phyloP scores from a whole-genome alignment of 2,329 filamentous ascomycete genomes.

The Zymoseptoria passerinii region DNA sequence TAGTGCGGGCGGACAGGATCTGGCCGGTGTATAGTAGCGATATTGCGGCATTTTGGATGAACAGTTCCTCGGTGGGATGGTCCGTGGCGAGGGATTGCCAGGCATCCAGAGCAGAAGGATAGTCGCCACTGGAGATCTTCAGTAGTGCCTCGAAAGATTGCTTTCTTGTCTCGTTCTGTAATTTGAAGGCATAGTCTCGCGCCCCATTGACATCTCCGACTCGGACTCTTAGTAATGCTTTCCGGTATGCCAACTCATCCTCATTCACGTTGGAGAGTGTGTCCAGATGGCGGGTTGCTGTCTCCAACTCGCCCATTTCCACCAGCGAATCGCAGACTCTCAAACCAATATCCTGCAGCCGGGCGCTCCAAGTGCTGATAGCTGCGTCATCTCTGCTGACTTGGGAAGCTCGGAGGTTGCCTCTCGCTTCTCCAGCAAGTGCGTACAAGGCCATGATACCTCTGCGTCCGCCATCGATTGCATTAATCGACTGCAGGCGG shows the following conservation, averaged over 20 bases:
- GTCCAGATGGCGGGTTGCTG: conserved; percentile 64
- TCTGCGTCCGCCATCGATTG: conserved; percentile 71
- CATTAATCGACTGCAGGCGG: conserved; percentile 75
- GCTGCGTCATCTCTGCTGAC: conserved; percentile 48
- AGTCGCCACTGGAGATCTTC: conserved; percentile 70
- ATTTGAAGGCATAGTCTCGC: conserved; percentile 4
- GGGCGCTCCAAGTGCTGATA: conserved; percentile 58
- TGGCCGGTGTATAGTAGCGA: conserved; percentile 73
- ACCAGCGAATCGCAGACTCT: conserved; percentile 58
- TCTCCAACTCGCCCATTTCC: conserved; percentile 81
- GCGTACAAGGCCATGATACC: conserved; percentile 89
- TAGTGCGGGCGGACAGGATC: conserved; percentile 60
- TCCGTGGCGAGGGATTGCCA: conserved; percentile 51
- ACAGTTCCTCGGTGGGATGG: conserved; percentile 54
- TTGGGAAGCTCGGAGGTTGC: conserved; percentile 21
- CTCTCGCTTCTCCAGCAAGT: conserved; percentile 43
- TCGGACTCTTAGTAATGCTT: conserved; percentile 64
- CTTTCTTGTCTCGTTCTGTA: conserved; percentile 17
- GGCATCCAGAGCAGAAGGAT: conserved; percentile 51
- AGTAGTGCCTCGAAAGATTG: conserved; percentile 59
- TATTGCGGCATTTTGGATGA: conserved; percentile 74
- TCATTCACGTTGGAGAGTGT: conserved; percentile 43
- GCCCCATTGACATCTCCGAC: conserved; percentile 61
- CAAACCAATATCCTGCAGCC: conserved; percentile 67
- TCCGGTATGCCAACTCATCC: conserved; percentile 36